Percentiles rank a stretch among this genome's conserved stretches.
Conservation (phyloP, 192 early-diverging fungal species). For the Podila epigama region DNA sequence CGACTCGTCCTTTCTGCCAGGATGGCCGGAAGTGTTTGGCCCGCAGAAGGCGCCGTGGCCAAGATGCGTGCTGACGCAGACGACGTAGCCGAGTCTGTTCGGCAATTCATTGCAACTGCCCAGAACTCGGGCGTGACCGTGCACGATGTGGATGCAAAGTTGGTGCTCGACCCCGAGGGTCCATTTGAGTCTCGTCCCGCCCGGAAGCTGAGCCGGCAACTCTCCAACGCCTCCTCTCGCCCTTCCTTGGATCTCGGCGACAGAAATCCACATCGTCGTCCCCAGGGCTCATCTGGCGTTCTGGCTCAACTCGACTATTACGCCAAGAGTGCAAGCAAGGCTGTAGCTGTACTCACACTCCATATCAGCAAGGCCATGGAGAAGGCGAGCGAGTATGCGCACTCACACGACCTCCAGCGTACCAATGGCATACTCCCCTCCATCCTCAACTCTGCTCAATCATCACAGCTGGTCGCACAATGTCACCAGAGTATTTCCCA, state of each 20-base stretch:
- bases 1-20: conserved; percentile 87
- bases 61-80: conserved; percentile 79
- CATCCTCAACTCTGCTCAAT: conserved; percentile 36
- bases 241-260: conserved; percentile 5
- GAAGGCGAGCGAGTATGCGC: conserved; percentile 1
- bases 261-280: neutral
- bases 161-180: conserved; percentile 35
- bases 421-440: conserved; percentile 23
- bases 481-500: conserved; percentile 50
- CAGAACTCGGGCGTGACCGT: conserved; percentile 47
- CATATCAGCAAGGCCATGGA: conserved; percentile 42
- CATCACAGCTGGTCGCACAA: conserved; percentile 45
- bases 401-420: neutral
- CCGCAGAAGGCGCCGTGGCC: conserved; percentile 79
- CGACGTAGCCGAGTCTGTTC: conserved; percentile 79
- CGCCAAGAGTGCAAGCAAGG: conserved; percentile 38
- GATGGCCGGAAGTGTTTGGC: conserved; percentile 88
- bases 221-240: conserved; percentile 17
- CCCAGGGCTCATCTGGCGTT: conserved; percentile 9
- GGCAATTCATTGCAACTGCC: conserved; percentile 65
- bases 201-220: conserved; percentile 12
- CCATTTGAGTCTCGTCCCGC: conserved; percentile 19
- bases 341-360: conserved; percentile 15
- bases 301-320: conserved; percentile 44
- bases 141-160: conserved; percentile 51